Evolutionary conservation across 2,329 filamentous ascomycete genomes (phyloP).

Genomic region (Fusarium domesticum): DNA sequence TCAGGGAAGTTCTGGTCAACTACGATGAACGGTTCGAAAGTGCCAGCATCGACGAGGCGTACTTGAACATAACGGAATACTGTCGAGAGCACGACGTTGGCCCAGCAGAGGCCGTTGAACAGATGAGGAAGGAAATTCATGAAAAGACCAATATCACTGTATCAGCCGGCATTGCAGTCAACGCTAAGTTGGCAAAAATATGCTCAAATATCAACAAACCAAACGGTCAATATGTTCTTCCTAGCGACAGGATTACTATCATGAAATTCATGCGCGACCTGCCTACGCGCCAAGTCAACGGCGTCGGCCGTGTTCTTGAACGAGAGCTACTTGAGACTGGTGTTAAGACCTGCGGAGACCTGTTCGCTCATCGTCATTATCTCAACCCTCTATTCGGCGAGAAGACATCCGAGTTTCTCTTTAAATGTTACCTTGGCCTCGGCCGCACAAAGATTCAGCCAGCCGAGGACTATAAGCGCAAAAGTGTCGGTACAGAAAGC

Average conservation of each 20-base stretch:
- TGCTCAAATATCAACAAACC: conserved; percentile 95
- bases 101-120: conserved; percentile 70
- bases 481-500: conserved; percentile 89
- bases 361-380: conserved; percentile 72
- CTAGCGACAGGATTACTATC: conserved; percentile 69
- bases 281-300: conserved; percentile 87
- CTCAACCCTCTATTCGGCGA: conserved; percentile 81
- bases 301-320: conserved; percentile 90
- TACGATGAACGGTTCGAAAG: conserved; percentile 92
- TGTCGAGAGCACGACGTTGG: conserved; percentile 65
- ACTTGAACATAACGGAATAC: conserved; percentile 89
- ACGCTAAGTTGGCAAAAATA: conserved; percentile 92
- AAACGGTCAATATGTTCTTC: conserved; percentile 81
- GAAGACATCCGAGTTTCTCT: conserved; percentile 83
- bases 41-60: conserved; percentile 94
- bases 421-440: conserved; percentile 79
- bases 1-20: conserved; percentile 75
- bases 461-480: conserved; percentile 84
- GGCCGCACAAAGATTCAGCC: conserved; percentile 83
- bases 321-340: conserved; percentile 85
- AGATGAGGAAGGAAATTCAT: conserved; percentile 74
- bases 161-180: conserved; percentile 90
- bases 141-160: conserved; percentile 80
- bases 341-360: conserved; percentile 83
- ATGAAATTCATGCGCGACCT: conserved; percentile 83